These are phyloP conservation scores for Ceratopteris richardii DNA, from an alignment of 75 land plant species.

Conservation along the genomic window DNA sequence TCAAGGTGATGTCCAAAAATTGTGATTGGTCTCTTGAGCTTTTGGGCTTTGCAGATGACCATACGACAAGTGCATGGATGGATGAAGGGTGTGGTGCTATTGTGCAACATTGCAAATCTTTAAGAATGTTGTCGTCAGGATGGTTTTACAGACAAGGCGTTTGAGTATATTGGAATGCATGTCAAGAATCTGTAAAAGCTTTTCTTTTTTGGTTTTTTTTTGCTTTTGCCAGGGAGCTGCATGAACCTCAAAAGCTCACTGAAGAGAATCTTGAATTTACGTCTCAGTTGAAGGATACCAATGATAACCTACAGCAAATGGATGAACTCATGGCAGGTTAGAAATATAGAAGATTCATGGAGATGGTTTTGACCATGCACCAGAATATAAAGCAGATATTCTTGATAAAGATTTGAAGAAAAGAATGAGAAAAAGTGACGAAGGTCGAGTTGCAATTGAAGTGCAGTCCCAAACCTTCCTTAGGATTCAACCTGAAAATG, in stretches of 20 bases:
- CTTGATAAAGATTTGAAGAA: no score
- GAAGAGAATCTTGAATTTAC: slow-evolving; percentile 16
- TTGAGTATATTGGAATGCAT: slow-evolving; percentile 65
- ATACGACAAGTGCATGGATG: slow-evolving; percentile 57
- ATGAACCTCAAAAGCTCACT: slow-evolving; percentile 19
- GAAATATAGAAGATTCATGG: background rate
- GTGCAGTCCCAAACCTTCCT: background rate
- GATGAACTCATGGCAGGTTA: slow-evolving; percentile 5
- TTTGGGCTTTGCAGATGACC: slow-evolving; percentile 83
- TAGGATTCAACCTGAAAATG: background rate
- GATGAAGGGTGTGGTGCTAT: slow-evolving; percentile 96
- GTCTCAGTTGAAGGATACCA: slow-evolving; percentile 5
- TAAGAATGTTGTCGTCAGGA: slow-evolving; percentile 73
- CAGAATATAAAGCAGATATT: no score
- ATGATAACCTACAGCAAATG: slow-evolving; percentile 8
- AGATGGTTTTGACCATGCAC: background rate
- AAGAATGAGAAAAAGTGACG: no score
- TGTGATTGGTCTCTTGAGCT: slow-evolving; percentile 53
- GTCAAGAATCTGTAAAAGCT: slow-evolving; percentile 65
- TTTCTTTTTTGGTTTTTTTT: no score
- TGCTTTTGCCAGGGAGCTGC: slow-evolving; percentile 93
- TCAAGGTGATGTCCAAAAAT: slow-evolving; percentile 56
- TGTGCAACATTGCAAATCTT: slow-evolving; percentile 62
- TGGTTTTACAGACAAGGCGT: slow-evolving; percentile 83
- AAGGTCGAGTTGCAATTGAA: no score